Base-by-base conservation (phyloP, 2,329 filamentous ascomycete genomes). In the Phoma sp. region DNA sequence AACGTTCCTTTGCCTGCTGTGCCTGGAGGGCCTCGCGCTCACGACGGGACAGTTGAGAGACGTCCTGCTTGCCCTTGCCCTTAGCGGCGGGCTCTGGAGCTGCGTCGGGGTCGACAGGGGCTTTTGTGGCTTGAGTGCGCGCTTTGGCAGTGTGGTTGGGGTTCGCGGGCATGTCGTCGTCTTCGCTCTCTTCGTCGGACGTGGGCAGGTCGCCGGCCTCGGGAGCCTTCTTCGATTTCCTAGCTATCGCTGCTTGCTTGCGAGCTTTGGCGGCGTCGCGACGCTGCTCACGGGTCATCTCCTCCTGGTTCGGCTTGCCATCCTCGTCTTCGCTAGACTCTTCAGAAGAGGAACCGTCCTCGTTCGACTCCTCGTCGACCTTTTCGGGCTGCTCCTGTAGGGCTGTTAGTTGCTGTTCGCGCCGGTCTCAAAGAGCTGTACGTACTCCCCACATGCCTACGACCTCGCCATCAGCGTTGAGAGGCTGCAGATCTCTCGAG, bases 401-500 rank as follows among this genome's bases (percentile, higher is more conserved):
- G 19, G 31, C 22, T 43, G 52, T 74, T 58, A 72, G 69, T 43
- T 38, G 21, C 54, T 19, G 12, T 36, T 48, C 27, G 13, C 29
- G 29, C 29, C 12, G 6, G 29, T 12, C 6, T 33, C 17, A 13
- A n/a, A 9, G 15, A 41, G n/a, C 1, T 41, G 9, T 44, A 72
- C 85, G 78, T 73, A 87, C 85, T 73, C 85, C 87, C 91, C 94
- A 96, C 85, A 96, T 94, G 82, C 89, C 88, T 60, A 94, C 82
- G 66, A 91, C 87, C 71, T 95, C 95, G 67, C 94, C 95, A 72
- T 98, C 91, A 65, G 88, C 88, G 71, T 97, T 93, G 70, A 95
- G 80, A 19, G 93, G 93, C 76, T 91, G 88, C 41, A 98, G 87
- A 75, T 97, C 88, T 64, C 92, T 89, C 64, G 93, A 97, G 81